Evolutionary conservation across 495 filamentous ascomycete species (phyloP).

Genomic region (Aspergillus affinis): DNA sequence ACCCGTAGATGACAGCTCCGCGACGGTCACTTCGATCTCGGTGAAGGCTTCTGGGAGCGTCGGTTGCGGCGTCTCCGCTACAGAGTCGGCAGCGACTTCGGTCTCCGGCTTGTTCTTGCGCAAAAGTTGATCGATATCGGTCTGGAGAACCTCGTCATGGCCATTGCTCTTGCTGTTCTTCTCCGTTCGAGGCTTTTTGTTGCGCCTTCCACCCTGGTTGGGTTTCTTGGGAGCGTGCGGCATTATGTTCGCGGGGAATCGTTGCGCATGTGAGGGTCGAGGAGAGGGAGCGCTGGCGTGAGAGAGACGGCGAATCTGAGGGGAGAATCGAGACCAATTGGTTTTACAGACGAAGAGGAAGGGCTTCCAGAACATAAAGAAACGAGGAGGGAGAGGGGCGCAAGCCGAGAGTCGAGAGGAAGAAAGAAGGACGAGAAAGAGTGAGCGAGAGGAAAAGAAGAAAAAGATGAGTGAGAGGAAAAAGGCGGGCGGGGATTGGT

Average conservation of each 20-base stretch:
- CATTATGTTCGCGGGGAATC: conserved; percentile 29
- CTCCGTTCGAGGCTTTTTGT: conserved; percentile 52
- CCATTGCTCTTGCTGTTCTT: conserved; percentile 35
- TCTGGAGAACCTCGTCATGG: conserved; percentile 70
- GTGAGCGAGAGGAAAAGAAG: not conserved
- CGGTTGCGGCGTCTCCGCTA: conserved; percentile 18
- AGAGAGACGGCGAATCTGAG: conserved; percentile 6
- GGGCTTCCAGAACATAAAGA: conserved; percentile 13
- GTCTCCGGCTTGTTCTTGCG: conserved; percentile 40
- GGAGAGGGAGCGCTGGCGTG: conserved; percentile 12
- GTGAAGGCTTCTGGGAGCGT: conserved; percentile 64
- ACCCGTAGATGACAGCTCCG: conserved; percentile 81
- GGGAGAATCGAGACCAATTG: conserved; percentile 8
- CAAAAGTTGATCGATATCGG: conserved; percentile 67
- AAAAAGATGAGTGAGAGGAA: conserved; percentile 8
- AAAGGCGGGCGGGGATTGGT: conserved; percentile 26
- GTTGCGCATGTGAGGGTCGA: conserved; percentile 19
- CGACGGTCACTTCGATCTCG: conserved; percentile 76
- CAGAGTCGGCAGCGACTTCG: conserved; percentile 23
- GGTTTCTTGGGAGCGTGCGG: conserved; percentile 28
- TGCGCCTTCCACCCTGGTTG: conserved; percentile 43
- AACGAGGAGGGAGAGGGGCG: not conserved
- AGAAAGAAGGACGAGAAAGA: not conserved
- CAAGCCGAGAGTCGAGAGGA: too few species aligned
- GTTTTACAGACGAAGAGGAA: conserved; percentile 12